Evolutionary conservation across 2,329 filamentous ascomycete species (phyloP), one percentile per base, ranked within the genome.

Genomic region (Colletotrichum orchidophilum): DNA sequence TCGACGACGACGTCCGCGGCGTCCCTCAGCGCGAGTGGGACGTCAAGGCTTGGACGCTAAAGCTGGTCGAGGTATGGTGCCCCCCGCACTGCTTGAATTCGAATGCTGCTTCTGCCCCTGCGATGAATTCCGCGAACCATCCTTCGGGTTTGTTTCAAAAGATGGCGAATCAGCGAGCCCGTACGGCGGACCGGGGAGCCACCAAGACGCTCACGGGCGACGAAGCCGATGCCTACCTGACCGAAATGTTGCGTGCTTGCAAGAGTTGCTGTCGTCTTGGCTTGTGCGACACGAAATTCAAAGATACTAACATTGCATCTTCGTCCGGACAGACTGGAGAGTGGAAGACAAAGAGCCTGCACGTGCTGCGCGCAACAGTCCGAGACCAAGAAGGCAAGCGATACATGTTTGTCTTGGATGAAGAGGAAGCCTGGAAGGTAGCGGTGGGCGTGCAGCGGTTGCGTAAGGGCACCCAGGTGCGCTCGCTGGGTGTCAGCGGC

Each of bases 11-110:
- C 80, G 90, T 98, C 63, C 91, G 95, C 54, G 91, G 91, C 73
- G 94, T 98, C 18, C 92, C 94, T n/a, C 95, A 98, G 82, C 91
- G 96, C 71, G 96, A 99, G 83, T 99, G 96, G 96, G 96, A 99
- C 80, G 91, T 98, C 78, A 98, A 98, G 82, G 95, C 96, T 29
- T 98, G 96, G 96, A 97, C 95, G 53, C 89, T 99, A 83, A 98
- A 97, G 83, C 85, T 93, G 74, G 91, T 97, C 81, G 96, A 98
- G 88, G 92, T 96, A 85, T 94, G 92, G 90, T 95, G 92, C 80
- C 90, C 91, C 78, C 87, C 89, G 77, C 89, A 92, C 81, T 89
- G 83, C 80, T 83, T 88, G 80, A 84, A 84, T 78, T 80, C 81
- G 75, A 81, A 80, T 76, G 80, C 81, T 77, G 77, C 83, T 75